Evolutionary conservation across 352 stramenopile species (phyloP).

Genomic region (Salisapilia sapeloensis): DNA sequence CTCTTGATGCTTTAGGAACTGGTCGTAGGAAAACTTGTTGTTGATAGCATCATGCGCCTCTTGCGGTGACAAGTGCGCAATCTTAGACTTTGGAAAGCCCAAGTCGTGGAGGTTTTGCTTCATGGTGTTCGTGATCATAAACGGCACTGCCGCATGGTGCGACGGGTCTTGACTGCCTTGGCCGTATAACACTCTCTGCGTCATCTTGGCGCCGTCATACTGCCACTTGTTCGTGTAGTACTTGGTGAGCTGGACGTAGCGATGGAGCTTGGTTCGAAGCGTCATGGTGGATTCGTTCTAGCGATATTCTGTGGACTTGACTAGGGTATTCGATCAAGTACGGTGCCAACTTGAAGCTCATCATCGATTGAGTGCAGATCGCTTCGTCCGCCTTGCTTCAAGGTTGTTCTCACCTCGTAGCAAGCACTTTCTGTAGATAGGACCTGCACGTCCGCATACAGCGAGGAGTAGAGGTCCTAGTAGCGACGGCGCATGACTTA

Average conservation of each 20-base stretch:
- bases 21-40: slow-evolving; percentile 32
- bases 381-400: too few relatives aligned
- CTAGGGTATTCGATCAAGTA: too few relatives aligned
- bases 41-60: slow-evolving; percentile 35
- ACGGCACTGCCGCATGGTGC: slow-evolving; percentile 46
- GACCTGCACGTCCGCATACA: too few relatives aligned
- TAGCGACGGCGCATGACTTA: too few relatives aligned
- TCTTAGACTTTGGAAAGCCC: slow-evolving; percentile 37
- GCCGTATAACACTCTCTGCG: slow-evolving; percentile 53
- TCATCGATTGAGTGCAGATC: too few relatives aligned
- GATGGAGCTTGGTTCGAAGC: too few relatives aligned
- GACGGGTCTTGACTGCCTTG: slow-evolving; percentile 16
- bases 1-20: slow-evolving; percentile 24
- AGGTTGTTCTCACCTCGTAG: too few relatives aligned
- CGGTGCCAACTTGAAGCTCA: too few relatives aligned
- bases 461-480: too few relatives aligned
- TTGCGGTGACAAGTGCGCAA: slow-evolving; percentile 39
- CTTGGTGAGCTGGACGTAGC: slow-evolving; percentile 42
- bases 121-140: slow-evolving; percentile 74
- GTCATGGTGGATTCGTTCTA: too few relatives aligned
- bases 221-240: slow-evolving; percentile 79
- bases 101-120: slow-evolving; percentile 30
- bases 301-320: too few relatives aligned
- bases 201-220: slow-evolving; percentile 61
- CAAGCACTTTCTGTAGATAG: too few relatives aligned